Evolutionary conservation across 148 eudicot species (phyloP), one percentile per base, ranked within the genome.

Genomic region (Rhododendron ovatum): DNA sequence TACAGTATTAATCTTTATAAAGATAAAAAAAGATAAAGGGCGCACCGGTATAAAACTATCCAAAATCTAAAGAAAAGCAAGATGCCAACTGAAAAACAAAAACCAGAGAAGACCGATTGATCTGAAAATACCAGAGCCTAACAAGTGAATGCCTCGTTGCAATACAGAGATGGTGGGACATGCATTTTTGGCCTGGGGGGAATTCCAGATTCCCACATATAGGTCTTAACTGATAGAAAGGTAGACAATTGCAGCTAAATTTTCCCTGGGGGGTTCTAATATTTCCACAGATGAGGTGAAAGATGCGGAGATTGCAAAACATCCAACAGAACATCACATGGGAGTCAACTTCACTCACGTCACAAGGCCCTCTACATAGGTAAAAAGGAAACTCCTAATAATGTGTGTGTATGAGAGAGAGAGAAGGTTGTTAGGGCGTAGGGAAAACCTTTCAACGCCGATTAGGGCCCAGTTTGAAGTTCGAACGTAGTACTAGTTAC

Each of bases 241-340:
- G 65, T 20, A n/a, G 2, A 65, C 73, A 65, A 22, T 65, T 65
- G 73, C 73, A n/a, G 73, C 73, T 10, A 24, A 65, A 65, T 22
- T 24, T 22, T 65, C 73, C 65, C 14, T 65, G 18, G 78, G 61
- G 63, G 61, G 50, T 53, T 82, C 74, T 82, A 8, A 43, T 73
- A 50, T 86, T 82, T 47, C 88, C 78, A 74, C 74, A 81, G 37
- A 82, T 51, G 74, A 79, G 53, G 26, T 79, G 30, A 13, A 69
- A 47, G 82, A 33, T 63, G 1, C 12, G 50, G 84, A 51, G 78
- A 43, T 20, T 20, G 26, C 6, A 55, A 41, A 18, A 55, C 61
- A 55, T 20, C 33, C 85, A 86, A 71, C 61, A 24, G 81, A 69
- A 81, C 84, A 81, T 82, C 88, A 86, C 88, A 86, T 86, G 88